Evolutionary conservation across 371 early-diverging fungal species (phyloP).

Genomic region (Fennellomyces sp.): DNA sequence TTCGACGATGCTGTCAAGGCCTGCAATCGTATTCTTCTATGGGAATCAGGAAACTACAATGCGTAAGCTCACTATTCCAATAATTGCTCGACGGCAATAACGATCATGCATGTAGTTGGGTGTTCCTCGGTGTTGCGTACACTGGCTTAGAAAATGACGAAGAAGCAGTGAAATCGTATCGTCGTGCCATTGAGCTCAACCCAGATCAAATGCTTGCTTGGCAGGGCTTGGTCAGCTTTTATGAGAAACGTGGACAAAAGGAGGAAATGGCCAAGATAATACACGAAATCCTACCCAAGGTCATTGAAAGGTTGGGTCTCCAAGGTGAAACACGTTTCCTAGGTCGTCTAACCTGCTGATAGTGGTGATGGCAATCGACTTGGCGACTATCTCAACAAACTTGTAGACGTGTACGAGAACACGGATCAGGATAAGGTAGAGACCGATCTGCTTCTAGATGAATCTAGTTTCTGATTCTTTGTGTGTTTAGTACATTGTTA

Average conservation of each 20-base stretch:
- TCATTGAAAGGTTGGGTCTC: slow-evolving; percentile 30
- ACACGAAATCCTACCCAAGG: slow-evolving; percentile 32
- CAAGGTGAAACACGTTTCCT: too few relatives aligned
- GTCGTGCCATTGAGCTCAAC: slow-evolving; percentile 67
- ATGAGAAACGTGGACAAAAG: slow-evolving; percentile 57
- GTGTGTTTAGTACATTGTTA: slow-evolving; percentile 43
- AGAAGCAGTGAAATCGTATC: slow-evolving; percentile 72
- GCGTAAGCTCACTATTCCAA: slow-evolving; percentile 52
- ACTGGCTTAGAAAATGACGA: slow-evolving; percentile 66
- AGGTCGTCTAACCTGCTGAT: too few relatives aligned
- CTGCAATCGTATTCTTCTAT: slow-evolving; percentile 70
- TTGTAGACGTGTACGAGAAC: slow-evolving; percentile 53
- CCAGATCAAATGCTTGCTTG: slow-evolving; percentile 70
- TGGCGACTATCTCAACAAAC: slow-evolving; percentile 58
- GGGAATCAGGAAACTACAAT: slow-evolving; percentile 79
- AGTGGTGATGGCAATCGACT: slow-evolving; percentile 64
- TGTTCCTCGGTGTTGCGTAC: slow-evolving; percentile 80
- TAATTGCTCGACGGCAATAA: too few relatives aligned
- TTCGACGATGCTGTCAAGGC: slow-evolving; percentile 74
- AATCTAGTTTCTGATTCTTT: not conserved
- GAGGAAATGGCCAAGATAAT: slow-evolving; percentile 47
- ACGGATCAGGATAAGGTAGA: slow-evolving; percentile 36
- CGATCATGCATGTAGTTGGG: slow-evolving; percentile 40
- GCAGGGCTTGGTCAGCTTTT: slow-evolving; percentile 72
- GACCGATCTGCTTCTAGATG: not conserved